Evolutionary conservation across 177 flowering plant genomes (phyloP), one percentile per base, ranked within the genome.

Genomic region (Vitis hybrid): DNA sequence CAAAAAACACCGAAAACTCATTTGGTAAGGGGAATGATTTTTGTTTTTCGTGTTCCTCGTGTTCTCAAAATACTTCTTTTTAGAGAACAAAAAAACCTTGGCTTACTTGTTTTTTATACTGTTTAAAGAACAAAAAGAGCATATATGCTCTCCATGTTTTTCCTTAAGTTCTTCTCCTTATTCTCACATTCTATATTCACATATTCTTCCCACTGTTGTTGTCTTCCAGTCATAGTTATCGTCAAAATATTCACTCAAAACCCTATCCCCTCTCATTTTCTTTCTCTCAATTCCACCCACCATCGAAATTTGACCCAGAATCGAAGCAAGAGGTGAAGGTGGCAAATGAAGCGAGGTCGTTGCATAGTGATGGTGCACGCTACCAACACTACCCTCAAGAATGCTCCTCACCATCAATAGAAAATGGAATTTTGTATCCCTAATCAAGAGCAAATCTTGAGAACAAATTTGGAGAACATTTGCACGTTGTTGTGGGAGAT

Each of bases 391-490:
- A 2, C 88, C 89, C 2, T 87, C 88, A 3, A 95, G 75, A 21
- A 95, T 91, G 68, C 91, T 88, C 55, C 92, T 64, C 0, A 87
- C 79, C 0, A 98, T 98, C 2, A 93, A 70, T 11, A 95, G 75
- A 54, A 93, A 95, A 65, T 95, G 93, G 69, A 95, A 95, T 75
- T 95, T 96, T 78, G 90, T 95, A 72, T 95, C 98, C 6, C 97
- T 97, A 32, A 95, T 95, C 78, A 93, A 97, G 15, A 95, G 86
- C 17, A 93, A 82, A 67, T 95, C 97, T 74, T 95, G 98, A 2
- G 98, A 93, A 66, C 97, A 52, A 91, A 87, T 76, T 95, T 95
- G 88, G 91, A 93, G 90, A 90, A 93, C 74, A 95, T 95, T 62
- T 98, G 96, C n/a, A 98, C 97, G 0, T 27, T 27, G 77, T 93